These are phyloP conservation scores for Lentinula sp. DNA, from an alignment of 768 basidiomycete species.

Conservation along the genomic window DNA sequence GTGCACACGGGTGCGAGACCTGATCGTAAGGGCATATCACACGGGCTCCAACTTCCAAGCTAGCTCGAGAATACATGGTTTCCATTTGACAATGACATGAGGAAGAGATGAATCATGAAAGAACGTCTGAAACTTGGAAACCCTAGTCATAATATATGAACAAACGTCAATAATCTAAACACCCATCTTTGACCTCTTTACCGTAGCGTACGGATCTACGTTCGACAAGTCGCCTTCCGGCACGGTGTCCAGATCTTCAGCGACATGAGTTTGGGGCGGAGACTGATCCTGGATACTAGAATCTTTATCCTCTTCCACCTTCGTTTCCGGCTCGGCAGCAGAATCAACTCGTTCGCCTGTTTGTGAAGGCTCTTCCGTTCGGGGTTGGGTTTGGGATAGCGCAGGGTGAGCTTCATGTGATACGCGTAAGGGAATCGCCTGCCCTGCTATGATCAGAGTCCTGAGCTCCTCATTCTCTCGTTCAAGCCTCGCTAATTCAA, in stretches of 20 bases:
- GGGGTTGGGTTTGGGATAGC: background rate
- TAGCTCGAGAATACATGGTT: background rate
- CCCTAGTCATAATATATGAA: background rate
- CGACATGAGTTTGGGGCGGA: background rate
- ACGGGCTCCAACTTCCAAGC: too few relatives aligned
- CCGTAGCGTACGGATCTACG: conserved; percentile 3
- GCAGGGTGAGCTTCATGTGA: background rate
- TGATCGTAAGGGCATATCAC: too few relatives aligned
- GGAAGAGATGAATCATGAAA: background rate
- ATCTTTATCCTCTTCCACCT: background rate
- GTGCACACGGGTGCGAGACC: too few relatives aligned
- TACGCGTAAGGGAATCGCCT: conserved; percentile 12
- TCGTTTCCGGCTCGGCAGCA: background rate
- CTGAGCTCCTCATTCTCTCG: conserved; percentile 82
- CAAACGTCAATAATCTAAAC: background rate
- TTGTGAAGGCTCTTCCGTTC: background rate
- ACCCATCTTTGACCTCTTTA: background rate
- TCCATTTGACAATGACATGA: background rate
- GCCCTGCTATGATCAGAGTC: conserved; percentile 54
- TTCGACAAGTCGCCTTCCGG: background rate
- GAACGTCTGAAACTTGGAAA: background rate
- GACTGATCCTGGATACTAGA: background rate
- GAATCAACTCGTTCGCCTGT: background rate
- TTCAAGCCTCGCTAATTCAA: conserved; percentile 82
- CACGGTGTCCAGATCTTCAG: background rate